Percentiles rank a stretch among this genome's conserved stretches.
Evolutionary conservation across 1,284 basidiomycete species (phyloP).

Genomic region (Lignosus rhinocerotis): DNA sequence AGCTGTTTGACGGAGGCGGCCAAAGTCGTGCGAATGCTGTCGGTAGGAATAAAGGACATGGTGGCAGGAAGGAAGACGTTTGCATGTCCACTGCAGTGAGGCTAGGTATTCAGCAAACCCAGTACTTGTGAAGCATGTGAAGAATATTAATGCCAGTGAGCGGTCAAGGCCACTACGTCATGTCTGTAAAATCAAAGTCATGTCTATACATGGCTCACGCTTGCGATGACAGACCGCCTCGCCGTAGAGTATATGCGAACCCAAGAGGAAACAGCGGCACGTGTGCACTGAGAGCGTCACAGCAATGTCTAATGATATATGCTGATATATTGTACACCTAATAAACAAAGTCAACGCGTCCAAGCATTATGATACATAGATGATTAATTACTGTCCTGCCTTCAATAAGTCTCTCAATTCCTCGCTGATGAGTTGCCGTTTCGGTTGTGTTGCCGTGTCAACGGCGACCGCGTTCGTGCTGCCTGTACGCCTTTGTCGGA

Average conservation of each 20-base stretch:
- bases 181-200: neutral
- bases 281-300: slow-evolving; percentile 1
- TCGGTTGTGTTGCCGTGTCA: neutral
- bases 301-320: slow-evolving; percentile 1
- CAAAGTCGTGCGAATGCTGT: neutral
- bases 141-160: neutral
- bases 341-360: slow-evolving; percentile 17
- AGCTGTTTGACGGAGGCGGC: slow-evolving; percentile 4
- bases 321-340: slow-evolving; percentile 17
- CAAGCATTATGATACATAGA: slow-evolving; percentile 4
- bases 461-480: neutral
- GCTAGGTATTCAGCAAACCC: neutral
- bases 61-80: neutral
- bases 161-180: neutral
- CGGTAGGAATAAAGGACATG: slow-evolving; percentile 3
- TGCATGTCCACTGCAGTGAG: neutral
- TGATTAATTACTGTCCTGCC: slow-evolving; percentile 18
- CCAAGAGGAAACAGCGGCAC: neutral
- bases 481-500: slow-evolving; percentile 12
- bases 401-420: slow-evolving; percentile 21
- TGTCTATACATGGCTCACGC: neutral
- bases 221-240: neutral
- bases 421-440: slow-evolving; percentile 17
- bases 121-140: neutral
- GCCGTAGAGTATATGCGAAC: too few relatives aligned